phyloP scores from a whole-genome alignment of 139 green algal species.

The Tetraselmis chui region DNA sequence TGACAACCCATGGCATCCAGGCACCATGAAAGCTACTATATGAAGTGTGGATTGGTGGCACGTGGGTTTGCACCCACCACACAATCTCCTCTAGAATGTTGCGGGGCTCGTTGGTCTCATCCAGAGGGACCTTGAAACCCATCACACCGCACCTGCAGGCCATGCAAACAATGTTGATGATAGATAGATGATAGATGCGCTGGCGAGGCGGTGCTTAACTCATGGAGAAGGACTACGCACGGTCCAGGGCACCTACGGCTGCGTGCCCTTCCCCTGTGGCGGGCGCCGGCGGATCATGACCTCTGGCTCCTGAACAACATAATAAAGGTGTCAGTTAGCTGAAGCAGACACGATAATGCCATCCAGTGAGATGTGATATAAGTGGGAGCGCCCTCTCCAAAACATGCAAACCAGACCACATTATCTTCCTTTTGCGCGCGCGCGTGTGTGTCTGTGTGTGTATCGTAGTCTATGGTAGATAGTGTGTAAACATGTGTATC shows the following conservation, averaged over 20 bases:
- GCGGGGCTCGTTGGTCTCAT: conserved; percentile 78
- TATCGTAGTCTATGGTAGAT: too few relatives aligned
- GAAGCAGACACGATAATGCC: too few relatives aligned
- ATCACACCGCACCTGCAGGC: conserved; percentile 63
- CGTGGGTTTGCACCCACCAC: conserved; percentile 53
- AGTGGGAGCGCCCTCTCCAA: too few relatives aligned
- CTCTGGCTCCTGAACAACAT: conserved; percentile 16
- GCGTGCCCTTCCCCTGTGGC: conserved; percentile 53
- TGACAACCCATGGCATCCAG: too few relatives aligned
- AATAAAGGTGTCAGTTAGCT: too few relatives aligned
- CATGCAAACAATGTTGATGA: background rate
- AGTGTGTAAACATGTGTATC: too few relatives aligned
- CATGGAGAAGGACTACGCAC: background rate
- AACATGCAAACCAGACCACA: too few relatives aligned
- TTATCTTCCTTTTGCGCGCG: too few relatives aligned
- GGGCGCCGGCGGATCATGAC: conserved; percentile 66
- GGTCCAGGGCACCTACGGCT: conserved; percentile 38
- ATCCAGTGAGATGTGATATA: too few relatives aligned
- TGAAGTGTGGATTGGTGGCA: too few relatives aligned
- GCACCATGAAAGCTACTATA: too few relatives aligned
- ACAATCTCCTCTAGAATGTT: conserved; percentile 99
- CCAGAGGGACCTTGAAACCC: conserved; percentile 57
- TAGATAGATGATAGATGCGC: background rate
- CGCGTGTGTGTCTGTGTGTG: too few relatives aligned
- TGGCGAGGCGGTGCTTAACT: background rate